Evolutionary conservation across 2,329 filamentous ascomycete genomes (phyloP).

Genomic region (Trichophyton schoenleinii): DNA sequence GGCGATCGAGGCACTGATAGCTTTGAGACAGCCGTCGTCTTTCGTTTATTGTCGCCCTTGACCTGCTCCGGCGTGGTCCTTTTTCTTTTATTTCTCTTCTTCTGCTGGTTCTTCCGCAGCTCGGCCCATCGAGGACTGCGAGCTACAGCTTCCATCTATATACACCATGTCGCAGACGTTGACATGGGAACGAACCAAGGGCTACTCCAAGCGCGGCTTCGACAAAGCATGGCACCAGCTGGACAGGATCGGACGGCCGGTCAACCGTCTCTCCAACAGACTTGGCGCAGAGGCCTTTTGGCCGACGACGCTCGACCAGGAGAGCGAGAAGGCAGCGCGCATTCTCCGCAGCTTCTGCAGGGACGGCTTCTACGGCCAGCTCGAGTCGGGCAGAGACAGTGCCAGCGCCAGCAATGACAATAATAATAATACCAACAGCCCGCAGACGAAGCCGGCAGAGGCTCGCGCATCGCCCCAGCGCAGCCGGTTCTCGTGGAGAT

Average conservation of each 20-base stretch:
- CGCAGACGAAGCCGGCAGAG: slow-evolving; percentile 25
- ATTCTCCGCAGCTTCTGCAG: slow-evolving; percentile 85
- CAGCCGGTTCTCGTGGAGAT: not conserved
- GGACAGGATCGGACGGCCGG: slow-evolving; percentile 59
- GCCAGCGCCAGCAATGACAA: no score
- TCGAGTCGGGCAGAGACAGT: slow-evolving; percentile 36
- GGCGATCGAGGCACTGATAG: no score
- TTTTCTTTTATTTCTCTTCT: not conserved
- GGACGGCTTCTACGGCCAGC: slow-evolving; percentile 56
- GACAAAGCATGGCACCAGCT: slow-evolving; percentile 58
- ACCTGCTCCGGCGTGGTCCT: no score
- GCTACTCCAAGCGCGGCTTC: slow-evolving; percentile 51
- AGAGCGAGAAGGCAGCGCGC: slow-evolving; percentile 81
- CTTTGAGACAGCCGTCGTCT: no score
- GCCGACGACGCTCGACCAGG: slow-evolving; percentile 73
- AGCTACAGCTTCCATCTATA: no score
- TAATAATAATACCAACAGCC: not conserved
- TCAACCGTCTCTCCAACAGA: slow-evolving; percentile 71
- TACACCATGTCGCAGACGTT: slow-evolving; percentile 22
- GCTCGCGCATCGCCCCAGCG: slow-evolving; percentile 13
- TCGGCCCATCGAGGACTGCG: not conserved
- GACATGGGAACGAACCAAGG: slow-evolving; percentile 43
- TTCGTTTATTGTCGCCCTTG: no score
- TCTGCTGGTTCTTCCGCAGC: not conserved
- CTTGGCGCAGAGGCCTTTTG: slow-evolving; percentile 72